Percentiles rank a stretch among this genome's conserved stretches.
phyloP scores from a whole-genome alignment of 2,329 filamentous ascomycete species.

The Trichoderma sp. region DNA sequence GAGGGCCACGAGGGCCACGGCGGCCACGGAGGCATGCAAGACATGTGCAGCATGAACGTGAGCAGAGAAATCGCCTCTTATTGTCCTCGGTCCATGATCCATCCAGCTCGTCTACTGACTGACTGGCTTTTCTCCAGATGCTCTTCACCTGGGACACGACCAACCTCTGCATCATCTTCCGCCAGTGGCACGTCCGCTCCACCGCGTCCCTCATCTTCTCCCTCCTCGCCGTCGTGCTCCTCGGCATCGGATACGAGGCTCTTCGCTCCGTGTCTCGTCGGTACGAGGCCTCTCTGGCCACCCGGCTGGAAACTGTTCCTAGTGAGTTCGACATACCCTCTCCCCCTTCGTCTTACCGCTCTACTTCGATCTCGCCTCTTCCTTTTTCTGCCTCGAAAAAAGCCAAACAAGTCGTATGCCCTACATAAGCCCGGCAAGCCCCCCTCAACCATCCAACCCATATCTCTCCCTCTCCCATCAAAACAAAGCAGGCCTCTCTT shows the following conservation, averaged over 20 bases:
- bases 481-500: neutral
- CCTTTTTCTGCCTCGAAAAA: neutral
- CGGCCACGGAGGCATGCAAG: conserved; percentile 54
- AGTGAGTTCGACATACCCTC: conserved; percentile 49
- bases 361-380: neutral
- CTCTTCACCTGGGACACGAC: conserved; percentile 95
- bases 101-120: neutral
- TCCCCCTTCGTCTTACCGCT: neutral
- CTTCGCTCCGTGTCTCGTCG: conserved; percentile 74
- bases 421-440: neutral
- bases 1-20: conserved; percentile 50
- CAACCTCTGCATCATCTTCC: conserved; percentile 96
- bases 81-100: too few species aligned
- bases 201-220: conserved; percentile 77
- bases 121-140: conserved; percentile 63
- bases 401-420: neutral
- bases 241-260: conserved; percentile 92
- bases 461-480: neutral
- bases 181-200: conserved; percentile 81
- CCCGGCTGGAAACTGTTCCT: conserved; percentile 51
- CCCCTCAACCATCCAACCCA: neutral
- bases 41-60: conserved; percentile 90
- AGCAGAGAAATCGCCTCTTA: neutral
- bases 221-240: conserved; percentile 75
- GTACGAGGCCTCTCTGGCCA: conserved; percentile 67